A percentile compares a stretch with the other conserved stretches of the same genome.
Conservation (phyloP, 306 rosid species). For the Cucumis hystrix region DNA sequence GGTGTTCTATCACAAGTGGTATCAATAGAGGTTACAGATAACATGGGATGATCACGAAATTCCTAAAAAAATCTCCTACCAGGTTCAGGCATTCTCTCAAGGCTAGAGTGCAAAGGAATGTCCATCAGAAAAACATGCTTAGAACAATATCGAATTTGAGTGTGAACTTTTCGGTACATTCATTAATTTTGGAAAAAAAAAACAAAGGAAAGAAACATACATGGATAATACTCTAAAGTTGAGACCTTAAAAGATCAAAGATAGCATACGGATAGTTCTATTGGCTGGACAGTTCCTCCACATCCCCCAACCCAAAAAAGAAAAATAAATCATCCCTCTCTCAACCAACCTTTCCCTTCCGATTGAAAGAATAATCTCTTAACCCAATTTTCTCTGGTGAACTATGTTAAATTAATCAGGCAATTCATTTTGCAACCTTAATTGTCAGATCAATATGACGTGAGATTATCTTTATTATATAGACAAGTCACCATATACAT, state of each 20-base stretch:
- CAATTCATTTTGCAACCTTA: background rate
- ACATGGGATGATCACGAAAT: no score
- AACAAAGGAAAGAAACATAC: background rate
- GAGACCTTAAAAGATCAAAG: background rate
- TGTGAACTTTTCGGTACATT: background rate
- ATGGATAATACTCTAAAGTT: background rate
- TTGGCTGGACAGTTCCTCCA: no score
- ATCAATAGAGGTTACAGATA: constrained; percentile 5
- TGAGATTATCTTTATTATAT: background rate
- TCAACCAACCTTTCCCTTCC: background rate
- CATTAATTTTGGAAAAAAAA: background rate
- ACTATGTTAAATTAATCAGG: background rate
- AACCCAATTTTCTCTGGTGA: background rate
- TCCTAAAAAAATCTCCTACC: no score
- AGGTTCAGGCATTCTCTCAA: background rate
- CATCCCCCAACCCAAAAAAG: background rate
- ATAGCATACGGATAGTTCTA: background rate
- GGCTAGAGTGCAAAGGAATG: background rate
- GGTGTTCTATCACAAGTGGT: background rate
- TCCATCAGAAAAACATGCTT: background rate
- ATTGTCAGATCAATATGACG: background rate
- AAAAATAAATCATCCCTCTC: background rate
- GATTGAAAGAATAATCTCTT: background rate
- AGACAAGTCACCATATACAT: background rate
- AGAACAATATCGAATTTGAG: background rate